Evolutionary conservation across 148 eudicot genomes (phyloP), one percentile per base, ranked within the genome.

Genomic region (Heliosperma pusillum): DNA sequence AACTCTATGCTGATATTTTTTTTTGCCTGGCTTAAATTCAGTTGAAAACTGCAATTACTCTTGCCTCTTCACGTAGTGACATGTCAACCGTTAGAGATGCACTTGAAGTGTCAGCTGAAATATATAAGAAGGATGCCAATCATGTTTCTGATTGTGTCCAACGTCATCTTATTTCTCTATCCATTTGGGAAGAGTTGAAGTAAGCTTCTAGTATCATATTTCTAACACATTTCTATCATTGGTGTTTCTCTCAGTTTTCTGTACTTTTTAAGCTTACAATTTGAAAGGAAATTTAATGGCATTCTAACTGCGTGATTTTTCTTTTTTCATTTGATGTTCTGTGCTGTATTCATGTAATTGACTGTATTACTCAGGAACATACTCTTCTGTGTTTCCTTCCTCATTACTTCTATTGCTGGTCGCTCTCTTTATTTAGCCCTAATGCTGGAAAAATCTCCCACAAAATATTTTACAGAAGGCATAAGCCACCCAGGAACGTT

Each of bases 21-120:
- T 13, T 22, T 80, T 33, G 26, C 26, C 22, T 19, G 11, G 24
- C 55, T 52, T 16, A 65, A 74, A 56, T 74, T 63, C 86, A 94
- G 97, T 85, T 95, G 72, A 95, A 92, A 84, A 95, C 93, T 10
- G 97, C 99, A 75, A 88, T 95, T 53, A 92, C 80, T 76, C 97
- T 90, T 85, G 97, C 97, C 78, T 88, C 81, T 72, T 89, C 97
- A 47, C 88, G 99, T 72, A 95, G 86, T 83, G 97, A 95, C 84
- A 84, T 95, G 96, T 82, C 89, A 73, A 95, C 97, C 59, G 80
- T 92, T 57, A 86, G 97, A 80, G 99, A 95, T 86, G 99, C 97
- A 62, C 97, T 95, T 66, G 99, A 95, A 87, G 99, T 95, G 20
- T 95, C 99, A 72, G 94, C 91, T 74, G 96, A 92, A 86, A 95